Evolutionary conservation across 192 early-diverging fungal genomes (phyloP).

Genomic region (Kappamyces sp.): DNA sequence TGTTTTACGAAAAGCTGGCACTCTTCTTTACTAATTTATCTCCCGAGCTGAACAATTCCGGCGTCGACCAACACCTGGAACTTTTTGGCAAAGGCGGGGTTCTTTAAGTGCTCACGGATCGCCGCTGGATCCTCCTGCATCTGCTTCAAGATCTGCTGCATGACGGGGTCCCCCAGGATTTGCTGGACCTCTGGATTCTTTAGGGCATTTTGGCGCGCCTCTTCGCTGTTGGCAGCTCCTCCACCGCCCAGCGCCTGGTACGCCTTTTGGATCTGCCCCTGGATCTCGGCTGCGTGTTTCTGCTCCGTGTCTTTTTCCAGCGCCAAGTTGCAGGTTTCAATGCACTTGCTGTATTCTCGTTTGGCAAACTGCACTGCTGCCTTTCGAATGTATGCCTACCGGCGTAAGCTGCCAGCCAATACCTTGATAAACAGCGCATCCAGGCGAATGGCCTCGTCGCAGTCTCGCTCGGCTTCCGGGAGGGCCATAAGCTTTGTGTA

Average conservation of each 20-base stretch:
- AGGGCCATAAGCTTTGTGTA: constrained; percentile 92
- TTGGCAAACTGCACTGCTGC: constrained; percentile 81
- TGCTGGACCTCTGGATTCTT: constrained; percentile 85
- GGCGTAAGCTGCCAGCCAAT: neutral
- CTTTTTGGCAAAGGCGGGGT: constrained; percentile 88
- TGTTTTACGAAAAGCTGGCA: neutral
- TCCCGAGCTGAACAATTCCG: constrained; percentile 46
- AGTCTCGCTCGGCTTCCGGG: constrained; percentile 92
- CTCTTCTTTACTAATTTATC: constrained; percentile 3
- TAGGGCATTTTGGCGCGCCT: constrained; percentile 77
- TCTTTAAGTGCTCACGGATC: constrained; percentile 91
- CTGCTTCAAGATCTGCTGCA: constrained; percentile 94
- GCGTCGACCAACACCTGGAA: constrained; percentile 89
- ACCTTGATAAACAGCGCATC: constrained; percentile 83
- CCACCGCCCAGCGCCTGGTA: constrained; percentile 58
- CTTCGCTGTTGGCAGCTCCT: constrained; percentile 63
- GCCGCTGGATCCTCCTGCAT: constrained; percentile 95
- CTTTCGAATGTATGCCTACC: constrained; percentile 87
- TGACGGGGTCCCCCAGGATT: constrained; percentile 87
- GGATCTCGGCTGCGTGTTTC: constrained; percentile 81
- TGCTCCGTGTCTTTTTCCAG: constrained; percentile 72
- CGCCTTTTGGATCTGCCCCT: constrained; percentile 71
- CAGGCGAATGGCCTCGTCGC: constrained; percentile 76
- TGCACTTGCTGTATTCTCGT: constrained; percentile 78
- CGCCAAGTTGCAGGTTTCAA: constrained; percentile 77